These are phyloP conservation scores for Cladochytrium replicatum DNA, from an alignment of 192 early-diverging fungal species.

Conservation along the genomic window DNA sequence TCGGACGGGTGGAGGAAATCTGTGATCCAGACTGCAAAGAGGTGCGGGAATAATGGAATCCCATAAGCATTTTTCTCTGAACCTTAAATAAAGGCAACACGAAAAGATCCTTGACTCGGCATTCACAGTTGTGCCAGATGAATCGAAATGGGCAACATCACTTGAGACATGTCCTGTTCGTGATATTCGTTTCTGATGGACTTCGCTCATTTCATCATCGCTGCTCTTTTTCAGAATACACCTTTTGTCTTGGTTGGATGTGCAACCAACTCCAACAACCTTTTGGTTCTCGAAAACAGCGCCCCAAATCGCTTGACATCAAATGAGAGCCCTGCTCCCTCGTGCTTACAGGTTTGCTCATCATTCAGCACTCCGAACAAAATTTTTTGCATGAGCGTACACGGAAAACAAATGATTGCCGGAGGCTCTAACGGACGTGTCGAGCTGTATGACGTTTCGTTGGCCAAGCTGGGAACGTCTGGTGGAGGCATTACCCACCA, in stretches of 20 bases:
- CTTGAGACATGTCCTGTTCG: neutral
- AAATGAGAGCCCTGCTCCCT: neutral
- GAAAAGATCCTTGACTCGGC: neutral
- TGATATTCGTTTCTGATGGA: neutral
- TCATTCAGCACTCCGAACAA: slow-evolving; percentile 29
- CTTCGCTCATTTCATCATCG: neutral
- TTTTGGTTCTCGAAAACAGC: slow-evolving; percentile 30
- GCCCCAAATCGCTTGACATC: no score
- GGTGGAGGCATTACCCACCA: slow-evolving; percentile 29
- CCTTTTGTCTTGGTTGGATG: slow-evolving; percentile 30
- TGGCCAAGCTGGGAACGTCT: slow-evolving; percentile 12
- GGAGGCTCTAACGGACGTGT: slow-evolving; percentile 24
- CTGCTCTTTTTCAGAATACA: slow-evolving; percentile 12
- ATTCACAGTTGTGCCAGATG: slow-evolving; percentile 5
- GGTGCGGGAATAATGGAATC: no score
- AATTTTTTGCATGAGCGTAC: slow-evolving; percentile 25
- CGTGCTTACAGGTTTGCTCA: slow-evolving; percentile 22
- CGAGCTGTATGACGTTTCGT: slow-evolving; percentile 32
- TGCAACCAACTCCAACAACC: slow-evolving; percentile 24
- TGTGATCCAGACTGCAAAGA: no score
- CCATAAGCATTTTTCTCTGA: no score
- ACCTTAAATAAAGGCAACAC: no score
- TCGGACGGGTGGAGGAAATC: no score
- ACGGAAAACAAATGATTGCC: slow-evolving; percentile 21
- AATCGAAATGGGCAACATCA: slow-evolving; percentile 14